A percentile compares a stretch with the other conserved stretches of the same genome.
phyloP scores from a whole-genome alignment of 2,329 filamentous ascomycete species.

The Cryphonectria carpinicola region DNA sequence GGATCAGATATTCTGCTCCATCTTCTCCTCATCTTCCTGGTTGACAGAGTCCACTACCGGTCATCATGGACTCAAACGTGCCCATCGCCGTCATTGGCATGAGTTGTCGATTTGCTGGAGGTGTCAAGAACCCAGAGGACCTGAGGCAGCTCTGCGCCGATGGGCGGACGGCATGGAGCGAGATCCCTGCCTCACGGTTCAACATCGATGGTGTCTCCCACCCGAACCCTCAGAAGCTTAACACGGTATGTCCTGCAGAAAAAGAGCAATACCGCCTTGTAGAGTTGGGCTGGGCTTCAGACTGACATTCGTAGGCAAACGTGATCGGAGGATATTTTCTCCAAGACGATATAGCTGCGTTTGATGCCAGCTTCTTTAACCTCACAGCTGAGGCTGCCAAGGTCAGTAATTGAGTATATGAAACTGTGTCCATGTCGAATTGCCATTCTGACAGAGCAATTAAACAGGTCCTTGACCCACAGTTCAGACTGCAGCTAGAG shows the following conservation, averaged over 20 bases:
- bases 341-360: constrained; percentile 8
- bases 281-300: not conserved
- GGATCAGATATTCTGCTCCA: not conserved
- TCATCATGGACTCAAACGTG: not conserved
- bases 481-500: constrained; percentile 16
- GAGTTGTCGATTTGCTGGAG: constrained; percentile 44
- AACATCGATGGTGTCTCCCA: constrained; percentile 2
- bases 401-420: not conserved
- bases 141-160: constrained; percentile 37
- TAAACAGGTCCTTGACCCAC: constrained; percentile 10
- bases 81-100: constrained; percentile 20
- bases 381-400: constrained; percentile 7
- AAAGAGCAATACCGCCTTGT: not conserved
- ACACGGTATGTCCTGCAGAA: not conserved
- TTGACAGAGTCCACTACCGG: not conserved
- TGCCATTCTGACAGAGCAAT: not conserved
- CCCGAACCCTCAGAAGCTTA: not conserved
- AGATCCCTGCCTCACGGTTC: constrained; percentile 9
- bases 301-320: constrained; percentile 3
- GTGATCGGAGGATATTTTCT: constrained; percentile 15
- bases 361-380: constrained; percentile 19
- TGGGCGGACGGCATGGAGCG: constrained; percentile 12
- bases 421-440: not conserved
- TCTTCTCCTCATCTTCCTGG: not conserved
- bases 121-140: constrained; percentile 37